Percentiles rank a stretch among this genome's conserved stretches.
phyloP scores from a whole-genome alignment of 2,329 filamentous ascomycete genomes.

The Ophiostoma sp. region DNA sequence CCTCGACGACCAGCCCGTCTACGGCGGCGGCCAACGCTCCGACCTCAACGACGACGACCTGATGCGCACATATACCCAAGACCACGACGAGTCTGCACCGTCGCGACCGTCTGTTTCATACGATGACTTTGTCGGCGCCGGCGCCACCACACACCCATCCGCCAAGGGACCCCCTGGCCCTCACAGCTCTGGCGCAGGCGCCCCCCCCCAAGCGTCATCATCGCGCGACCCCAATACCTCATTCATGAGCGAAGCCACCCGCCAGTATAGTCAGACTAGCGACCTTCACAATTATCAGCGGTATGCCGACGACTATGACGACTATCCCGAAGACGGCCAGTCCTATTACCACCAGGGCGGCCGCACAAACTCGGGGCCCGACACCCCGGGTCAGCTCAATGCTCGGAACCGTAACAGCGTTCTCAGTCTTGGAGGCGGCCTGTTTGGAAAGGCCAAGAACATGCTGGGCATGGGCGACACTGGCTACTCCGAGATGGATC shows the following conservation, averaged over 20 bases:
- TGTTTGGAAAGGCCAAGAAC: conserved; percentile 83
- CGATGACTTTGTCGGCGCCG: conserved; percentile 83
- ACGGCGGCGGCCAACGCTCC: conserved; percentile 70
- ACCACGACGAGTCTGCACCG: conserved; percentile 52
- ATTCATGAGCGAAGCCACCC: conserved; percentile 40
- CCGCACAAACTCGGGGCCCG: conserved; percentile 47
- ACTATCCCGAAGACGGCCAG: conserved; percentile 70
- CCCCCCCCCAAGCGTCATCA: conserved; percentile 26
- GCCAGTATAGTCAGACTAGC: conserved; percentile 67
- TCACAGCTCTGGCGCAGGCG: conserved; percentile 28
- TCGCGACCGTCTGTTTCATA: conserved; percentile 84
- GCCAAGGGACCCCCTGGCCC: conserved; percentile 21
- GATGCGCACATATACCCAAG: conserved; percentile 66
- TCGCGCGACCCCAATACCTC: conserved; percentile 36
- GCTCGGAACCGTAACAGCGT: conserved; percentile 83
- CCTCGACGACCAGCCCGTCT: conserved; percentile 64
- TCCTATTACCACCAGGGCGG: conserved; percentile 77
- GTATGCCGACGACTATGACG: conserved; percentile 84
- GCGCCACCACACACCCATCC: conserved; percentile 43
- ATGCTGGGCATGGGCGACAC: conserved; percentile 75
- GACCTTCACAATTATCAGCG: conserved; percentile 82
- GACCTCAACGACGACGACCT: conserved; percentile 67
- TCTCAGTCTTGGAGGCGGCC: conserved; percentile 75
- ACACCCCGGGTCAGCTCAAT: conserved; percentile 42
- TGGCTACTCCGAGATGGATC: conserved; percentile 95